Conservation (phyloP, 139 green algal genomes). For the Chlorella vulgaris region DNA sequence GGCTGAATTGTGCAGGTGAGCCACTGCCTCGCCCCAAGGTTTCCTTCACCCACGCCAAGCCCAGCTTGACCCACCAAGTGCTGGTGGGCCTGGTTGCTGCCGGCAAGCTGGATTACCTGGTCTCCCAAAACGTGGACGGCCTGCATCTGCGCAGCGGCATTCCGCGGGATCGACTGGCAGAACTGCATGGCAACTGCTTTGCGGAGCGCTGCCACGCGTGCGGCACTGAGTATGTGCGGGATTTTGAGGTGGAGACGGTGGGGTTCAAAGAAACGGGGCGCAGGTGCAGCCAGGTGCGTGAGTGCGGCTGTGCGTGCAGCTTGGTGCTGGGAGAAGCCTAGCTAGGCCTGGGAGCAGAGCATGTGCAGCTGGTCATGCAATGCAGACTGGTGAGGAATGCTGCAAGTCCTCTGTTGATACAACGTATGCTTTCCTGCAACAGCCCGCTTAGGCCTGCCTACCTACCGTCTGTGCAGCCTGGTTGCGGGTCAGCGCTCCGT, state of each 20-base stretch:
- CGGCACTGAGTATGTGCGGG: constrained; percentile 77
- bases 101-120: constrained; percentile 60
- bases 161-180: constrained; percentile 70
- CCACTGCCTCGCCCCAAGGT: constrained; percentile 59
- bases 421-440: no score
- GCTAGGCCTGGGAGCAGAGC: no score
- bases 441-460: no score
- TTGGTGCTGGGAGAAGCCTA: not conserved
- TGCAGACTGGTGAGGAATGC: no score
- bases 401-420: no score
- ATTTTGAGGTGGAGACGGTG: constrained; percentile 95
- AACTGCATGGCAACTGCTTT: constrained; percentile 98
- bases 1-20: constrained; percentile 14
- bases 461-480: no score
- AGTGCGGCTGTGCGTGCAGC: not conserved
- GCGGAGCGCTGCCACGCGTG: constrained; percentile 84
- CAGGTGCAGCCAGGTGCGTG: constrained; percentile 53
- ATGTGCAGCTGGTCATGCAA: no score
- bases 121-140: constrained; percentile 90
- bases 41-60: constrained; percentile 79
- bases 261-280: constrained; percentile 88
- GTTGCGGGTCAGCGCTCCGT: constrained; percentile 66
- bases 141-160: constrained; percentile 89
- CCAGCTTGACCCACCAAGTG: constrained; percentile 72
- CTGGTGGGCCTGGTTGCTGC: constrained; percentile 57